A percentile compares a stretch with the other conserved stretches of the same genome.
Evolutionary conservation across 768 basidiomycete species (phyloP).

Genomic region (Leccinum ochraceum): DNA sequence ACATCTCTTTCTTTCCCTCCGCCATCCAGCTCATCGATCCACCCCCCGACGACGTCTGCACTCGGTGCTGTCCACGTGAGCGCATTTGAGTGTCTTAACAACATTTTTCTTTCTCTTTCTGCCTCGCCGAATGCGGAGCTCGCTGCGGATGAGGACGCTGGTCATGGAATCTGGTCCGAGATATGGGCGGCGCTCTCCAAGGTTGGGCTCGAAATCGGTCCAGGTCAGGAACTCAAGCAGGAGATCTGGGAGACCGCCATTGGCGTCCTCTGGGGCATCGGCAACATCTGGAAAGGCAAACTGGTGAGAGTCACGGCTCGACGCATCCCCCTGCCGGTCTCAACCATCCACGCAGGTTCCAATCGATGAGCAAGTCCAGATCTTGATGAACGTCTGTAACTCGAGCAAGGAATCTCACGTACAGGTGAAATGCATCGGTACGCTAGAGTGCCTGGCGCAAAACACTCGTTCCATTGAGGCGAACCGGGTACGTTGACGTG

Average conservation of each 20-base stretch:
- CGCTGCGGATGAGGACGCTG: constrained; percentile 48
- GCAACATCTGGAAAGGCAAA: constrained; percentile 67
- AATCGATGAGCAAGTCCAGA: constrained; percentile 57
- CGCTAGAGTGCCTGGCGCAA: constrained; percentile 84
- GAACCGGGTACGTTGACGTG: constrained; percentile 41
- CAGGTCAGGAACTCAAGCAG: constrained; percentile 66
- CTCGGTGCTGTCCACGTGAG: constrained; percentile 82
- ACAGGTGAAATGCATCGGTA: constrained; percentile 74
- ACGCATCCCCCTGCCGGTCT: constrained; percentile 3
- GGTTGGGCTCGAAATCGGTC: constrained; percentile 58
- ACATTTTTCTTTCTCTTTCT: constrained; percentile 77
- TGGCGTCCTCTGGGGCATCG: constrained; percentile 89
- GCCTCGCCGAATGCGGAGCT: constrained; percentile 44
- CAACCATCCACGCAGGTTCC: constrained; percentile 44
- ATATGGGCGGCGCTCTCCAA: constrained; percentile 63
- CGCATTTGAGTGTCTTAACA: constrained; percentile 88
- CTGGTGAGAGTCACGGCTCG: constrained; percentile 45
- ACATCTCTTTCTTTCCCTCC: constrained; percentile 84
- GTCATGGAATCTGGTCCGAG: constrained; percentile 59
- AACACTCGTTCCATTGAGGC: constrained; percentile 59
- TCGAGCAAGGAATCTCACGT: constrained; percentile 26
- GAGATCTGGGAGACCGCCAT: constrained; percentile 80
- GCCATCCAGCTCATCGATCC: constrained; percentile 61
- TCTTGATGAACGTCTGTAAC: constrained; percentile 67
- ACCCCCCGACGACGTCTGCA: constrained; percentile 87